Conservation (phyloP, 352 stramenopile genomes). For the Blastocystis sp. region DNA sequence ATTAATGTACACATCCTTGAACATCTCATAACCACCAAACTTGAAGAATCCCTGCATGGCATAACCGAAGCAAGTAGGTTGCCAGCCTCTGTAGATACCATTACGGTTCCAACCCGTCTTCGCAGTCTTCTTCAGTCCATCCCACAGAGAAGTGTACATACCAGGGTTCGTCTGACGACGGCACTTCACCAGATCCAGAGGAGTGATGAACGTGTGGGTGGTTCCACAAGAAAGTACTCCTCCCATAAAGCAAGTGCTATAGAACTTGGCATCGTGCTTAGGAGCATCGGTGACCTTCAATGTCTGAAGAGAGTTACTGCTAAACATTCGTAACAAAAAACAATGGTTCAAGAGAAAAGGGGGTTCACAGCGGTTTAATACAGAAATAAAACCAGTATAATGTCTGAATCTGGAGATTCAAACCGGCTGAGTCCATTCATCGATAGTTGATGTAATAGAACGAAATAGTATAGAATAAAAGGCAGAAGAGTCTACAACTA, state of each 20-base stretch:
- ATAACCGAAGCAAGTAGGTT: conserved; percentile 82
- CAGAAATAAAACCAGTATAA: no score
- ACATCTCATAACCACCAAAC: conserved; percentile 88
- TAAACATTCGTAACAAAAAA: conserved; percentile 79
- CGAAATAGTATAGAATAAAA: no score
- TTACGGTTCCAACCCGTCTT: conserved; percentile 61
- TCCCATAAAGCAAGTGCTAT: conserved; percentile 85
- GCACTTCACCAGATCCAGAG: conserved; percentile 86
- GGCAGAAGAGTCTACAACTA: no score
- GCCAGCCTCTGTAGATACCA: conserved; percentile 76
- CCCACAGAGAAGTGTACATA: conserved; percentile 76
- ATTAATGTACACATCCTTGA: conserved; percentile 84
- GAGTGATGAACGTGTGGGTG: conserved; percentile 83
- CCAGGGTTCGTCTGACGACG: conserved; percentile 79
- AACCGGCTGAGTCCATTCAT: no score
- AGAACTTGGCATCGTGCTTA: conserved; percentile 79
- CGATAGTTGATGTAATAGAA: no score
- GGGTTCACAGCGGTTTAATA: no score
- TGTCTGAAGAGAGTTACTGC: background rate
- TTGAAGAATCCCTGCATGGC: conserved; percentile 77
- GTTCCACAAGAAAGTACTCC: conserved; percentile 82
- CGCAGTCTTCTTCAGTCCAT: conserved; percentile 72
- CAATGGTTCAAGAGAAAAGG: no score
- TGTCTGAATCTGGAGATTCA: no score
- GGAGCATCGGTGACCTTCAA: conserved; percentile 23